Conservation (phyloP, 495 filamentous ascomycete species). For the Rusavskia elegans region DNA sequence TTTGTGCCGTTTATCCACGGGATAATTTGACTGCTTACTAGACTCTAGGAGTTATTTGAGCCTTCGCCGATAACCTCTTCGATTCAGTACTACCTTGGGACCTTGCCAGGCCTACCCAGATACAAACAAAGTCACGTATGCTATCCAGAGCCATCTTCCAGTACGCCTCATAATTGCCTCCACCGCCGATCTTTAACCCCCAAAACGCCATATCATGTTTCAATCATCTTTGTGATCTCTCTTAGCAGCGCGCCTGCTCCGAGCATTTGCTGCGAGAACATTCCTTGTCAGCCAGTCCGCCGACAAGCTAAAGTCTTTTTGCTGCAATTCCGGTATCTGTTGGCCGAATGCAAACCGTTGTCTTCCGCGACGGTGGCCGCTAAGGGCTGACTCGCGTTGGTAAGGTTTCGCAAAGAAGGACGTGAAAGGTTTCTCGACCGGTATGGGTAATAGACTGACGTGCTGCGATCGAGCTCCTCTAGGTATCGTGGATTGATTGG, state of each 20-base stretch:
- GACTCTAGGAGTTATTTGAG: too few relatives aligned
- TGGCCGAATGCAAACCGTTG: conserved; percentile 59
- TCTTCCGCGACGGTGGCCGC: conserved; percentile 38
- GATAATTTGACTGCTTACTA: too few relatives aligned
- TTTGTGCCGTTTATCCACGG: too few relatives aligned
- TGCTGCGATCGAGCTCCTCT: not conserved
- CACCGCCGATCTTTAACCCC: too few relatives aligned
- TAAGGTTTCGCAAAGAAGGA: conserved; percentile 73
- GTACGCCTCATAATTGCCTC: too few relatives aligned
- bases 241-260: conserved; percentile 7
- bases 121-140: too few relatives aligned
- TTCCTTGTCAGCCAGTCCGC: conserved; percentile 22
- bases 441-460: not conserved
- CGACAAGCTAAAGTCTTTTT: conserved; percentile 61
- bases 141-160: too few relatives aligned
- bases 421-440: conserved; percentile 49
- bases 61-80: too few relatives aligned
- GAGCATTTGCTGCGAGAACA: conserved; percentile 4
- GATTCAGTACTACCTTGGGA: too few relatives aligned
- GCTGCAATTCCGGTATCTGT: conserved; percentile 54
- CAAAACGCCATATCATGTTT: not conserved
- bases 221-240: conserved; percentile 4
- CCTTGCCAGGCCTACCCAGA: too few relatives aligned
- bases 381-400: conserved; percentile 59
- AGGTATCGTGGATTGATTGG: not conserved